These are phyloP conservation scores for Crepidotus variabilis DNA, from an alignment of 768 basidiomycete species.

Conservation along the genomic window DNA sequence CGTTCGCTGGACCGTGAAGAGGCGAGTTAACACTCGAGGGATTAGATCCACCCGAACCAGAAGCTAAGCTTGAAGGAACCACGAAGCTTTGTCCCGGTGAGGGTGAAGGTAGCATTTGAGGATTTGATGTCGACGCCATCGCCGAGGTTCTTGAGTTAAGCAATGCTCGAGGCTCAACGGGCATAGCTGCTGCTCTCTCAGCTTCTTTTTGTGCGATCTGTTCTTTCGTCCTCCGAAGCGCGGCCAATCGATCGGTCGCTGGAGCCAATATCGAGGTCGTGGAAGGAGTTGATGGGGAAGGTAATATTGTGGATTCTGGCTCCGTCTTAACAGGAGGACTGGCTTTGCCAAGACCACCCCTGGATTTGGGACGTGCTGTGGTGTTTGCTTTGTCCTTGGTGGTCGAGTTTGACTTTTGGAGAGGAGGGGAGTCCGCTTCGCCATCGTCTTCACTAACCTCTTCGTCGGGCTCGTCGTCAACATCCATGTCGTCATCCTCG, in stretches of 20 bases:
- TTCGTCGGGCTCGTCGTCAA: constrained; percentile 8
- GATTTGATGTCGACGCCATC: not conserved
- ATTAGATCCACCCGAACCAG: not conserved
- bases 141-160: not conserved
- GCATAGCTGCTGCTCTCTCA: constrained; percentile 3
- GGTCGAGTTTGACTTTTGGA: constrained; percentile 1
- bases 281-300: not conserved
- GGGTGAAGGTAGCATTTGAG: constrained; percentile 25
- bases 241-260: constrained; percentile 19
- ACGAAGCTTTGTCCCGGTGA: constrained; percentile 12
- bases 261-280: constrained; percentile 4
- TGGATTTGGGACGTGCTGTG: no score
- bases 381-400: not conserved
- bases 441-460: constrained; percentile 11
- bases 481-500: constrained; percentile 16
- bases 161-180: constrained; percentile 1
- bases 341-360: not conserved
- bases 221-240: constrained; percentile 20
- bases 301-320: not conserved
- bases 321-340: constrained; percentile 11
- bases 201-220: constrained; percentile 11
- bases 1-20: not conserved
- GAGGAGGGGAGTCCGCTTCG: constrained; percentile 8
- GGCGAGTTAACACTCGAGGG: not conserved
- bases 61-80: constrained; percentile 8